Evolutionary conservation across 2,329 filamentous ascomycete genomes (phyloP).

Genomic region (Arthrobotrys sphaeroides): DNA sequence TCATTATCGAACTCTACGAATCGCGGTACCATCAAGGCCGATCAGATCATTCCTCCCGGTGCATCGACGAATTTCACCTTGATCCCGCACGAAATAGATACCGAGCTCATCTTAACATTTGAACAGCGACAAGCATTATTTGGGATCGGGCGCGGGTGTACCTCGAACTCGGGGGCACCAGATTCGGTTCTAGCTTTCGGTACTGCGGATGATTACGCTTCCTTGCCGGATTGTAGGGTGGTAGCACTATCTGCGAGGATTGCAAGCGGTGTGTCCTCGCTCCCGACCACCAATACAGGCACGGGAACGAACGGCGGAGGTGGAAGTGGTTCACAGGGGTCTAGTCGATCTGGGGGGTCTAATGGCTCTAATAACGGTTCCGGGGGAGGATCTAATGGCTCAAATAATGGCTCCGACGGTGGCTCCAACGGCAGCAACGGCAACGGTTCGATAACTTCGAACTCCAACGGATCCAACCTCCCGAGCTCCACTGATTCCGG

Average conservation of each 20-base stretch:
- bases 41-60: background rate
- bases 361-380: background rate
- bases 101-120: background rate
- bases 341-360: background rate
- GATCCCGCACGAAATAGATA: background rate
- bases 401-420: background rate
- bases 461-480: background rate
- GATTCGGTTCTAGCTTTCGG: conserved; percentile 4
- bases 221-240: background rate
- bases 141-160: background rate
- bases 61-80: conserved; percentile 24
- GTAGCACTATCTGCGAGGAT: background rate
- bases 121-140: background rate
- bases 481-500: conserved; percentile 5
- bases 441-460: background rate
- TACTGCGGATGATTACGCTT: conserved; percentile 6
- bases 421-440: background rate
- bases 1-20: background rate
- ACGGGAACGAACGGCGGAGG: background rate
- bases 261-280: background rate
- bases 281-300: background rate
- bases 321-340: background rate
- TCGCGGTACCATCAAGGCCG: background rate
- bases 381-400: background rate
- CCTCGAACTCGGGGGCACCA: background rate